Base-by-base conservation (phyloP, 176 grass and related monocot genomes). In the Carex scoparia region DNA sequence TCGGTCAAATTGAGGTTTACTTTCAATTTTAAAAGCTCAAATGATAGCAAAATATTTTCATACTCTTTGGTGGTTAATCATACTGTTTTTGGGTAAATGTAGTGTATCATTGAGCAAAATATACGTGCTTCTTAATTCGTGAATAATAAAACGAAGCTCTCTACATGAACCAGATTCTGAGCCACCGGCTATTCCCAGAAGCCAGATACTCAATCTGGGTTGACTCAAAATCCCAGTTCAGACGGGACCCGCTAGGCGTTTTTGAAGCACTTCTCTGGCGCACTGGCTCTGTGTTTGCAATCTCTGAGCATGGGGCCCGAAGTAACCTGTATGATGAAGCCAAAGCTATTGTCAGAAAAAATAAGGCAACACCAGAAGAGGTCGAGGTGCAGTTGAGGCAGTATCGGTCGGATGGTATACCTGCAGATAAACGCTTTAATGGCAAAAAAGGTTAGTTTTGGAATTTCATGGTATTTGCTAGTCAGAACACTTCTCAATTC, bases 171-270 rank as follows among this genome's bases (percentile, higher is more conserved):
- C 93, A 98, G 96, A 81, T 98, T 78, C 91, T 98, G 85, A 94
- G 91, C n/a, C 96, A 98, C 67, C 93, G 89, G 28, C 90, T 98
- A 87, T 95, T 95, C 58, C 96, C 96, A 30, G 77, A 85, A 86
- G 89, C 90, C 62, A 91, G 85, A 86, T 98, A 92, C 85, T 95
- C 96, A 42, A 91, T 98, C 71, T 94, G 96, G 96, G 96, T 98
- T 31, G 96, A 98, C 88, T 98, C 93, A 10, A 98, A 98, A 81
- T 98, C 96, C 69, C 96, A 94, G 53, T 94, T 98, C 82, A 83
- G 91, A 44, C 92, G 88, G 74, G 93, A 98, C 87, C 96, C 93
- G 37, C 62, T 95, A 65, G 91, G 96, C 71, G 88, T 94, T 9
- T 61, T 95, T 35, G 93, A 98, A 88, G 86, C 91, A 23, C 70